These are phyloP conservation scores for Penicillium ochrochloron DNA, from an alignment of 495 filamentous ascomycete genomes.

Conservation along the genomic window DNA sequence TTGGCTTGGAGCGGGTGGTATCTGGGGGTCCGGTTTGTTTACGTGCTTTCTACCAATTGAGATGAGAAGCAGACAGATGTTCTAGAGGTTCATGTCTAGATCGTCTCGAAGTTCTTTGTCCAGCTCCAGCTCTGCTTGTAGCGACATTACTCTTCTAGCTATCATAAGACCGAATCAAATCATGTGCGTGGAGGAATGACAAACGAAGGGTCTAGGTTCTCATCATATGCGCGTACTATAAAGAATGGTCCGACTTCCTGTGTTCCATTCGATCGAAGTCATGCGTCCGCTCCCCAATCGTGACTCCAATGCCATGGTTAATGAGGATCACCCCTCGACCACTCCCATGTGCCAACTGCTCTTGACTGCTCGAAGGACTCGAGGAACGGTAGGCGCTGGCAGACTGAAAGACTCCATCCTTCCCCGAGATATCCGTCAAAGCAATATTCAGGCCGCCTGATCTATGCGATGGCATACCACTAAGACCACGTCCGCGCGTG, in stretches of 20 bases:
- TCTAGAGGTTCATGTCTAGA: not conserved
- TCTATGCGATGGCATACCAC: conserved; percentile 19
- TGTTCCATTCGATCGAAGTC: not conserved
- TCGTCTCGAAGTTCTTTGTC: not conserved
- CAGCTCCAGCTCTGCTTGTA: not conserved
- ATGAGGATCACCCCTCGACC: conserved; percentile 2
- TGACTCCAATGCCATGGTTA: conserved; percentile 6
- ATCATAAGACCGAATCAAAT: too few relatives aligned
- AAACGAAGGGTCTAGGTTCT: not conserved
- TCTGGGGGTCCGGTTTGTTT: conserved; percentile 19
- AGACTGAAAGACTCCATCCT: conserved; percentile 7
- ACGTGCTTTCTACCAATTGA: conserved; percentile 21
- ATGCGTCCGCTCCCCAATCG: not conserved
- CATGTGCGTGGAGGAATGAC: not conserved
- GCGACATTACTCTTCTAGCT: too few relatives aligned
- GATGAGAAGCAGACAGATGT: conserved; percentile 20
- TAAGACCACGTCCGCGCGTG: conserved; percentile 2
- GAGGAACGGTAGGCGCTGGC: conserved; percentile 19
- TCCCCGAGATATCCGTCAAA: not conserved
- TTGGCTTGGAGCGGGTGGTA: conserved; percentile 22
- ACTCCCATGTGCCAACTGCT: conserved; percentile 13
- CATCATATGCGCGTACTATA: too few relatives aligned
- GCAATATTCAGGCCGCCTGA: conserved; percentile 14
- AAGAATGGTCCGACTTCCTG: not conserved
- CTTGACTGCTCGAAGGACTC: conserved; percentile 25